phyloP scores from a whole-genome alignment of 2,329 filamentous ascomycete genomes.

The Neonectria hederae region DNA sequence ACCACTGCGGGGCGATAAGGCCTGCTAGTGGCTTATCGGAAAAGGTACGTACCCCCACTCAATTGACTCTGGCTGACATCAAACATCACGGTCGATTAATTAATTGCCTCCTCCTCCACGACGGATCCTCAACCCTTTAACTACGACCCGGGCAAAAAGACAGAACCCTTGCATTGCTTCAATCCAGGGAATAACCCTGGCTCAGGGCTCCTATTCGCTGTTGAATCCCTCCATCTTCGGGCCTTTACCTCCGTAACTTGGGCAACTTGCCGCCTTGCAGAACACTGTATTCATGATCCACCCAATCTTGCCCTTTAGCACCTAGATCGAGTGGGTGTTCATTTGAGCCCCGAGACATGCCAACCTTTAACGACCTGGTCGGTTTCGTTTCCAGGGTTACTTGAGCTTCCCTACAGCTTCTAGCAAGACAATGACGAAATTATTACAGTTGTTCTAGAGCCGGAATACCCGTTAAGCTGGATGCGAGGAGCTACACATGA shows the following conservation, averaged over 20 bases:
- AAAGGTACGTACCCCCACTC: slow-evolving; percentile 33
- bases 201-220: not conserved
- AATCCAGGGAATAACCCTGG: not conserved
- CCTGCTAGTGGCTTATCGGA: slow-evolving; percentile 30
- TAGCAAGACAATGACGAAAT: slow-evolving; percentile 5
- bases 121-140: not conserved
- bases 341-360: slow-evolving; percentile 33
- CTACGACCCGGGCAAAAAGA: not conserved
- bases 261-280: slow-evolving; percentile 38
- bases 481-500: not conserved
- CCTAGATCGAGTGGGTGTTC: slow-evolving; percentile 12
- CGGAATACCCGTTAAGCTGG: not conserved
- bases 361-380: slow-evolving; percentile 2
- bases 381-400: slow-evolving; percentile 4
- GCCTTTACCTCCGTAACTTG: slow-evolving; percentile 35
- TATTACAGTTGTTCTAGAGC: not conserved
- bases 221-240: not conserved
- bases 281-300: slow-evolving; percentile 30
- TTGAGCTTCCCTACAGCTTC: not conserved
- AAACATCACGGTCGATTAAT: not conserved
- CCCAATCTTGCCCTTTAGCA: slow-evolving; percentile 8
- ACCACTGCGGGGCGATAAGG: slow-evolving; percentile 42
- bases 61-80: slow-evolving; percentile 9
- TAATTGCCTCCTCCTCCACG: not conserved
- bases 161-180: not conserved